Evolutionary conservation across 805 yeast genomes (phyloP).

Genomic region (Wickerhamomyces hampshirensis): DNA sequence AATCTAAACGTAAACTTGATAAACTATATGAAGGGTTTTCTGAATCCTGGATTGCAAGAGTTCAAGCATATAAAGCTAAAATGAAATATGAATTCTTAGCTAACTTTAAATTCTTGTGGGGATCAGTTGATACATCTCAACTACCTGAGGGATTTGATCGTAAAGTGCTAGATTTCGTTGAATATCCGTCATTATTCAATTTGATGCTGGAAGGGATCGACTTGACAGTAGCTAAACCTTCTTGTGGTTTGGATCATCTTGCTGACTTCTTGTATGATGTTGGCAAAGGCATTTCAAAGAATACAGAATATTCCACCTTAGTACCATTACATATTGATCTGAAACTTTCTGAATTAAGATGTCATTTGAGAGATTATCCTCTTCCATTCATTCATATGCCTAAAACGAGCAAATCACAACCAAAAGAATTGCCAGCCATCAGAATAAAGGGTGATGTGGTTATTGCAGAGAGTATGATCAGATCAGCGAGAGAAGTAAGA

Average conservation of each 20-base stretch:
- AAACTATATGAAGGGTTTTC: conserved; percentile 43
- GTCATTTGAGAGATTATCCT: conserved; percentile 82
- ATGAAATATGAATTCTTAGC: conserved; percentile 35
- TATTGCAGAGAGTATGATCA: conserved; percentile 59
- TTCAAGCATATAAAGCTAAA: conserved; percentile 41
- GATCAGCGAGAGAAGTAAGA: conserved; percentile 49
- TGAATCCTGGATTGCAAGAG: conserved; percentile 66
- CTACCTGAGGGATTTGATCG: conserved; percentile 39
- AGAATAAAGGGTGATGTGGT: conserved; percentile 58
- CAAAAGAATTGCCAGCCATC: conserved; percentile 24
- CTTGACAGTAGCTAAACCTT: conserved; percentile 45
- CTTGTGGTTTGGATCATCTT: conserved; percentile 44
- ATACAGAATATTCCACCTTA: conserved; percentile 60
- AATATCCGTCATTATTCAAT: conserved; percentile 50
- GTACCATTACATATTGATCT: conserved; percentile 61
- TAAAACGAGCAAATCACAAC: conserved; percentile 30
- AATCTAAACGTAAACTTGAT: not conserved
- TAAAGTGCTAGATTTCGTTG: conserved; percentile 40
- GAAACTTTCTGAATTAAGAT: conserved; percentile 53
- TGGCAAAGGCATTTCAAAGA: conserved; percentile 81
- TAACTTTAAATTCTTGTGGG: conserved; percentile 39
- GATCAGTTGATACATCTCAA: conserved; percentile 27
- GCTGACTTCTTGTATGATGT: conserved; percentile 60
- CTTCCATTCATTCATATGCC: conserved; percentile 78
- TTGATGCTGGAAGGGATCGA: conserved; percentile 44